Base-by-base conservation (phyloP, 305 asterid genomes). In the Fraxinus baroniana region DNA sequence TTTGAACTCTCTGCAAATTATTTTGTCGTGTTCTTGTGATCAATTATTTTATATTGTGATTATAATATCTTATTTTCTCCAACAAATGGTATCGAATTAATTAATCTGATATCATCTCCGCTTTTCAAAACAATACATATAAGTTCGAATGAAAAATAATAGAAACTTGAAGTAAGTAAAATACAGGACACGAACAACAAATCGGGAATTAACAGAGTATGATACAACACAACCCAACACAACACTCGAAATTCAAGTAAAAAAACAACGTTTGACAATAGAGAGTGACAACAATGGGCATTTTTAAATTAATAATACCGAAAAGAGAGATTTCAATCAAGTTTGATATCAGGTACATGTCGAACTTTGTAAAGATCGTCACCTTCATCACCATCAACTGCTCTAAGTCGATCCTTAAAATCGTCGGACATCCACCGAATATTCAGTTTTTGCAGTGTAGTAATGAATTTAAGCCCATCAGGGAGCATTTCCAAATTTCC, bases 401-500 rank as follows among this genome's bases (percentile, higher is more conserved):
- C 74, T 79, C 87, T 83, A 36, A 87, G 80, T 22, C 90, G 81
- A 32, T 82, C 46, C 86, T 86, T 83, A 57, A 87, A 87, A 8
- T 18, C 80, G 17, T 85, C 84, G 0, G 83, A 44, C 90, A 85
- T 87, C 81, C 33, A 30, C 37, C 87, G 79, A 32, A 83, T 82
- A 24, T 87, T 85, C 88, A 87, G 22, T 83, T 87, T 87, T 18
- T 85, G 88, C 49, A 87, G 86, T 22, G 84, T 78, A 12, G 74
- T 20, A 5, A 85, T 28, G 81, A 79, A 85, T 37, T 66, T 73
- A 68, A 87, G 55, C 17, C 86, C 90, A 62, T 83, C 86, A 0
- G 87, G 90, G 49, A 87, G 83, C 88, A 83, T 85, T 83, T 87
- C 88, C 74, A 87, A 79, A 68, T 83, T 76, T 1, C 73, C 84